Conservation (phyloP, 805 yeast species). For the Metschnikowia rubicola region DNA sequence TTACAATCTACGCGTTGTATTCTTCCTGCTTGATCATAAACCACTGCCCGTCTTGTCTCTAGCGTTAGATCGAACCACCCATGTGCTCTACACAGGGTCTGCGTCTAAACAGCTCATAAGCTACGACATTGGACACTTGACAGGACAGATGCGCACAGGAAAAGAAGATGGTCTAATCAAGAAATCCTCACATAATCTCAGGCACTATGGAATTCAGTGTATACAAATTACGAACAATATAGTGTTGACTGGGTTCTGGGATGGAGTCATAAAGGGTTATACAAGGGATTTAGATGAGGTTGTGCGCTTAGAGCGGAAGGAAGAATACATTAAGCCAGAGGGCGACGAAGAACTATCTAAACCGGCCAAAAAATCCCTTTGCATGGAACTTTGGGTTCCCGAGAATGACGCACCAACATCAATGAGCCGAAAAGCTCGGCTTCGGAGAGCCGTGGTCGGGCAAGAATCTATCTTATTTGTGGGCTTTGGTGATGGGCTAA, state of each 20-base stretch:
- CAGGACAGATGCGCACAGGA: no score
- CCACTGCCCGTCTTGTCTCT: slow-evolving; percentile 58
- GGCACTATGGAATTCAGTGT: slow-evolving; percentile 21
- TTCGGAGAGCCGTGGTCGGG: slow-evolving; percentile 12
- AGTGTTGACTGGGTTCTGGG: slow-evolving; percentile 47
- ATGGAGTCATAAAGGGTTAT: slow-evolving; percentile 39
- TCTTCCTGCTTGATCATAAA: slow-evolving; percentile 32
- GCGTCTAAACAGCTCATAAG: slow-evolving; percentile 41
- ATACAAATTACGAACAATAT: slow-evolving; percentile 15
- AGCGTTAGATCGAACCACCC: slow-evolving; percentile 20
- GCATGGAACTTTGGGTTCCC: slow-evolving; percentile 8
- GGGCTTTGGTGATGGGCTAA: slow-evolving; percentile 56
- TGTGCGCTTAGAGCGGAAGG: slow-evolving; percentile 10
- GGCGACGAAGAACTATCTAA: slow-evolving; percentile 1
- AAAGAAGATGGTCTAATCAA: background rate
- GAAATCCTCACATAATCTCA: slow-evolving; percentile 6
- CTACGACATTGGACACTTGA: slow-evolving; percentile 18
- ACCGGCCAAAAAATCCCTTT: slow-evolving; percentile 15
- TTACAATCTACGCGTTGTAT: slow-evolving; percentile 18
- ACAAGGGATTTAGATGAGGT: slow-evolving; percentile 4
- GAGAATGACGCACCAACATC: background rate
- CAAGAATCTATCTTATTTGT: slow-evolving; percentile 35
- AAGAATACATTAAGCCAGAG: slow-evolving; percentile 13
- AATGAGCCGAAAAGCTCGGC: slow-evolving; percentile 3
- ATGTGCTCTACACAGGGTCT: slow-evolving; percentile 43